phyloP scores from a whole-genome alignment of 1,284 basidiomycete genomes.

The Xerocomus nothofagi region DNA sequence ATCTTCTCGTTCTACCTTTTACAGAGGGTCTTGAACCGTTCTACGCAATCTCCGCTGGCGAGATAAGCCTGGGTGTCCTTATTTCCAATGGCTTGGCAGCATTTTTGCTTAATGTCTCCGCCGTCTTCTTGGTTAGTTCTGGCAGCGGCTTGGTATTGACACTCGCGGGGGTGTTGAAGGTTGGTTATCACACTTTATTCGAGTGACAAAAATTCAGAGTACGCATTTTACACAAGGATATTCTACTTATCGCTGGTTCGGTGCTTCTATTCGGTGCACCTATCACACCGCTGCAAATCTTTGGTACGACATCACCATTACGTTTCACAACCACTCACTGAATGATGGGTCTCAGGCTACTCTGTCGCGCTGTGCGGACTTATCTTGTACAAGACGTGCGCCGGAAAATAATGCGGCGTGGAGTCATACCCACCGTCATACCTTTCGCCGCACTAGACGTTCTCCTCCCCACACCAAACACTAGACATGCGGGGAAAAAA shows the following conservation, averaged over 20 bases:
- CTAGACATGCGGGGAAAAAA: neutral
- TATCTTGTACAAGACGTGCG: conserved; percentile 78
- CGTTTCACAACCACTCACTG: neutral
- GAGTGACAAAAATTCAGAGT: neutral
- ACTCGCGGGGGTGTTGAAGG: conserved; percentile 93
- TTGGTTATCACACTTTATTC: conserved; percentile 32
- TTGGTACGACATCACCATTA: conserved; percentile 55
- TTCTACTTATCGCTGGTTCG: conserved; percentile 88
- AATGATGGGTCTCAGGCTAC: conserved; percentile 53
- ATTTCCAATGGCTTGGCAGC: conserved; percentile 86
- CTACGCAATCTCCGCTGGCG: conserved; percentile 41
- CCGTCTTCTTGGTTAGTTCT: conserved; percentile 91
- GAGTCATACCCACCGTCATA: neutral
- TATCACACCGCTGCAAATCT: conserved; percentile 83
- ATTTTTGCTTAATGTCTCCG: conserved; percentile 90
- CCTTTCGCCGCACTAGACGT: neutral
- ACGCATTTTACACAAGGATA: conserved; percentile 60
- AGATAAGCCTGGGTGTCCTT: conserved; percentile 75
- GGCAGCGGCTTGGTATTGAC: conserved; percentile 89
- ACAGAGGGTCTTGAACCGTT: conserved; percentile 91
- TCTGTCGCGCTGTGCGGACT: conserved; percentile 81
- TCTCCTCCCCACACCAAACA: neutral
- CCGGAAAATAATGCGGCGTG: conserved; percentile 49
- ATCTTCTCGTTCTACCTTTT: conserved; percentile 81
- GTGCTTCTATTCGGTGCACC: conserved; percentile 80